Conservation (phyloP, 495 filamentous ascomycete genomes). For the Penicillium fimorum region DNA sequence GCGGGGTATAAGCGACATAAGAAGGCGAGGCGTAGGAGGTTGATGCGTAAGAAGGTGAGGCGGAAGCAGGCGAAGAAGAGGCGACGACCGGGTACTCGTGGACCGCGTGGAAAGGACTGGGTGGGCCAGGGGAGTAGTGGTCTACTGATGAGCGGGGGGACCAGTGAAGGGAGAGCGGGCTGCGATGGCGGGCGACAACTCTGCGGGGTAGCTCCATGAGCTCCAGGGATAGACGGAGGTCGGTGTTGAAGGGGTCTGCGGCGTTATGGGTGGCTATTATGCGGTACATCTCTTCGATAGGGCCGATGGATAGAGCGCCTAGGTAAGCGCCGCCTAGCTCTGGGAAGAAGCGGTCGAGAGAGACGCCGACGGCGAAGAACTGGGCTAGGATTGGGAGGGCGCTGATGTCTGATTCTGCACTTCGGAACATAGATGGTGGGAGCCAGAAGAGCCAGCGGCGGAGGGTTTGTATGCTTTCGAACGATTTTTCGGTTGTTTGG, state of each 20-base stretch:
- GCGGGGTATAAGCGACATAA: slow-evolving; percentile 43
- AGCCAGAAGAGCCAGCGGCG: slow-evolving; percentile 95
- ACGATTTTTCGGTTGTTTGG: slow-evolving; percentile 74
- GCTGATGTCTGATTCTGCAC: slow-evolving; percentile 39
- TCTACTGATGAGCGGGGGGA: slow-evolving; percentile 42
- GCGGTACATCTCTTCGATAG: slow-evolving; percentile 75
- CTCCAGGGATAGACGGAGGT: slow-evolving; percentile 32
- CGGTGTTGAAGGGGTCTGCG: slow-evolving; percentile 36
- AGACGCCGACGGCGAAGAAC: slow-evolving; percentile 83
- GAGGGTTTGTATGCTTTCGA: slow-evolving; percentile 80
- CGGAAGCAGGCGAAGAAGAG: slow-evolving; percentile 40
- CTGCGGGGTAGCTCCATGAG: slow-evolving; percentile 44
- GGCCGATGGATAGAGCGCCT: slow-evolving; percentile 68
- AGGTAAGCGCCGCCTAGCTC: slow-evolving; percentile 87
- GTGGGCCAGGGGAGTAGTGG: slow-evolving; percentile 36
- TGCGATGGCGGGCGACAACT: slow-evolving; percentile 37
- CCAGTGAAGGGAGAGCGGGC: slow-evolving; percentile 34
- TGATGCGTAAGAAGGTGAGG: slow-evolving; percentile 40
- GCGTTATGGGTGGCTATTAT: slow-evolving; percentile 41
- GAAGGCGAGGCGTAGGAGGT: slow-evolving; percentile 41
- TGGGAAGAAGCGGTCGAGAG: slow-evolving; percentile 86
- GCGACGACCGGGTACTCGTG: slow-evolving; percentile 38
- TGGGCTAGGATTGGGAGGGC: slow-evolving; percentile 70
- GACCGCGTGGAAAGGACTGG: slow-evolving; percentile 39
- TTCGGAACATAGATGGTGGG: slow-evolving; percentile 69